These are phyloP conservation scores for Vigna hirtella DNA, from an alignment of 306 rosid species.

Conservation along the genomic window DNA sequence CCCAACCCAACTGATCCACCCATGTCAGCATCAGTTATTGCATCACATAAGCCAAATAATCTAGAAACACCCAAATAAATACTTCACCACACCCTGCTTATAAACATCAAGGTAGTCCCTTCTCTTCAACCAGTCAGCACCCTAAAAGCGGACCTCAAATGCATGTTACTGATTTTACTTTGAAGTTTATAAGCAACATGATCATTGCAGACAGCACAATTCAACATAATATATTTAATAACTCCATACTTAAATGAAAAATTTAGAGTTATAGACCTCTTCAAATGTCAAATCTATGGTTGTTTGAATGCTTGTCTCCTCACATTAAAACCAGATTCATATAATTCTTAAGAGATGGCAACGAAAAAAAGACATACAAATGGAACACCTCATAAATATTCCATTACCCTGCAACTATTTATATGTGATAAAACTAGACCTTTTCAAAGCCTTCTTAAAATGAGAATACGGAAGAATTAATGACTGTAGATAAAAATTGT, in stretches of 20 bases:
- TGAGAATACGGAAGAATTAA: slow-evolving; percentile 15
- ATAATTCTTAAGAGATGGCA: neutral
- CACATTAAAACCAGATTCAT: neutral
- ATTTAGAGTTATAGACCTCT: neutral
- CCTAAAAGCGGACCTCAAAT: neutral
- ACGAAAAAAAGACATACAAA: neutral
- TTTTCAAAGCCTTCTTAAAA: slow-evolving; percentile 11
- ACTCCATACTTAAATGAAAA: neutral
- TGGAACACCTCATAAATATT: neutral
- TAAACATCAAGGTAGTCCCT: neutral
- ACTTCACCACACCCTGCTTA: neutral
- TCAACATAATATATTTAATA: neutral
- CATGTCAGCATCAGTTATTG: neutral
- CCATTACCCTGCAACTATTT: slow-evolving; percentile 4
- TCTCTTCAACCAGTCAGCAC: neutral
- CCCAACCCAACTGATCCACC: neutral
- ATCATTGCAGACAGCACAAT: neutral
- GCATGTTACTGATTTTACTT: no score
- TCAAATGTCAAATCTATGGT: neutral
- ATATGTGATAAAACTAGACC: neutral
- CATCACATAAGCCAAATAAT: neutral
- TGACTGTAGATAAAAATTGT: slow-evolving; percentile 7
- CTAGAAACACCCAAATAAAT: neutral
- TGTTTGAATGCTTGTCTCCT: neutral
- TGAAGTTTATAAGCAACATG: no score